Conservation (phyloP, 169 alveolate species). For the Plasmodium relictum region DNA sequence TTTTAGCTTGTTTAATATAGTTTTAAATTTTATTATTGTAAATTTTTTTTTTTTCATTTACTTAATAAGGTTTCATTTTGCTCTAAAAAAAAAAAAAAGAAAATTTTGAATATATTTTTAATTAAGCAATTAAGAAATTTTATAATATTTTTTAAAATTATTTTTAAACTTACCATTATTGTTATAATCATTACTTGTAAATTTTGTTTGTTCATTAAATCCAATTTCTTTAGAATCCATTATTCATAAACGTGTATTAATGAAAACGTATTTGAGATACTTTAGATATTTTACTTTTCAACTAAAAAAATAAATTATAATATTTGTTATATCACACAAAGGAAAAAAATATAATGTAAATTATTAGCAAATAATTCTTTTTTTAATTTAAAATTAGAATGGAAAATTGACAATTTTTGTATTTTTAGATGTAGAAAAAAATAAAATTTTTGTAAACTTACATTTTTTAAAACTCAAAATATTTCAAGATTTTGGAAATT, state of each 20-base stretch:
- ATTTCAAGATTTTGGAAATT: no score
- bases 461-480: no score
- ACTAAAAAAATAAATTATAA: no score
- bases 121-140: background rate
- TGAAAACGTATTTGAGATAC: no score
- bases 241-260: background rate
- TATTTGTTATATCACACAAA: no score
- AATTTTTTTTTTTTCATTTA: constrained; percentile 18
- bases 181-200: constrained; percentile 4
- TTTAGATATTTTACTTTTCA: no score
- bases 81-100: constrained; percentile 14
- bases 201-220: constrained; percentile 11
- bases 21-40: background rate
- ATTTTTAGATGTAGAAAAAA: no score
- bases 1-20: background rate
- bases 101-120: background rate
- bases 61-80: constrained; percentile 25
- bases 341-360: no score
- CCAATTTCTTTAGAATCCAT: constrained; percentile 55
- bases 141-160: background rate
- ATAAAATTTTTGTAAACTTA: no score
- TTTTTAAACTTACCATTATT: constrained; percentile 37
- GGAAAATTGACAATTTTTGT: no score
- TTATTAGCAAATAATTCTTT: no score
- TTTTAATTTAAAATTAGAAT: no score